Percentiles rank a stretch among this genome's conserved stretches.
Conservation (phyloP, 345 rosid genomes). For the Camelina hispida region DNA sequence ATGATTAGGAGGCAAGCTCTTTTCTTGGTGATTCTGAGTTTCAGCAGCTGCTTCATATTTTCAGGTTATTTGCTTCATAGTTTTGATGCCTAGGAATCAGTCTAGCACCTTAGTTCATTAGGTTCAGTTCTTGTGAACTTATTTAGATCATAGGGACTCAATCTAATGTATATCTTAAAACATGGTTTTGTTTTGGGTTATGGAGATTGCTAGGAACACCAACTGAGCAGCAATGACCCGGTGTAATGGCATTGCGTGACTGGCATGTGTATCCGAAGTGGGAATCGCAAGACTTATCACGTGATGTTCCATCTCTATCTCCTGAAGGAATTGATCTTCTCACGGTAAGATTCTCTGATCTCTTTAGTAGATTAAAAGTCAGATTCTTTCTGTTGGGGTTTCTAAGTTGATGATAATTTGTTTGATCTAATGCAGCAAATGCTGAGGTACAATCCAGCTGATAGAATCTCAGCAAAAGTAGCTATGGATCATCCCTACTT, state of each 20-base stretch:
- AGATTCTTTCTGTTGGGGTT: background rate
- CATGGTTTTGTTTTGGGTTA: background rate
- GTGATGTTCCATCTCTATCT: slow-evolving; percentile 36
- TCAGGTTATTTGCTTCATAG: slow-evolving; percentile 61
- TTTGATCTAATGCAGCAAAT: slow-evolving; percentile 58
- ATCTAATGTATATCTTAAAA: background rate
- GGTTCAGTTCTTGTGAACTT: background rate
- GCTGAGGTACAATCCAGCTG: slow-evolving; percentile 86
- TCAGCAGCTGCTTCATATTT: slow-evolving; percentile 88
- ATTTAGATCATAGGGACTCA: background rate
- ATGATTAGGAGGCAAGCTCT: slow-evolving; percentile 87
- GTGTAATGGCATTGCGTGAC: slow-evolving; percentile 53
- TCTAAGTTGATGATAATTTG: background rate
- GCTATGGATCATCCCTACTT: slow-evolving; percentile 96
- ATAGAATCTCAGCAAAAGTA: slow-evolving; percentile 79
- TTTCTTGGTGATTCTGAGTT: slow-evolving; percentile 98
- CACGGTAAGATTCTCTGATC: background rate
- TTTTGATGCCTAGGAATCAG: slow-evolving; percentile 2
- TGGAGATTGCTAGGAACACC: slow-evolving; percentile 56
- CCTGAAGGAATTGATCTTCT: background rate
- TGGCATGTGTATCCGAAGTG: slow-evolving; percentile 96
- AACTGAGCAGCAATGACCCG: slow-evolving; percentile 42
- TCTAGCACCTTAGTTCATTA: background rate
- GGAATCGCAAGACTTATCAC: slow-evolving; percentile 80
- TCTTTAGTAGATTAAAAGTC: background rate